A percentile compares a stretch with the other conserved stretches of the same genome.
These are phyloP conservation scores for Beauveria sp. DNA, from an alignment of 2,329 filamentous ascomycete genomes.

Conservation along the genomic window DNA sequence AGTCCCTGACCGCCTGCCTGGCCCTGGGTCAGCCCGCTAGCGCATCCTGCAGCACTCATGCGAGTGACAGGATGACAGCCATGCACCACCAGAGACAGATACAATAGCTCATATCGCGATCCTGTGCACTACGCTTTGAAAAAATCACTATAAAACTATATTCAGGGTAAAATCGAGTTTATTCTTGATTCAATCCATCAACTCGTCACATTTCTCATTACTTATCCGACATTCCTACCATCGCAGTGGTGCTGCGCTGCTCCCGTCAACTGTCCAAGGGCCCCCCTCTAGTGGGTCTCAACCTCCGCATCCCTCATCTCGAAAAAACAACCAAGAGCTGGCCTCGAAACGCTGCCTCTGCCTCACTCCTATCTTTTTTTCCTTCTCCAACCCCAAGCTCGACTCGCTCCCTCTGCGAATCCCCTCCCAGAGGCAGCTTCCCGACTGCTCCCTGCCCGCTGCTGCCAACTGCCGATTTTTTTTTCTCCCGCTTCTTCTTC, in stretches of 20 bases:
- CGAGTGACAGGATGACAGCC: constrained; percentile 4
- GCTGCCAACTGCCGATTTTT: neutral
- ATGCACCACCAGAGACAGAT: neutral
- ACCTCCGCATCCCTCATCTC: constrained; percentile 13
- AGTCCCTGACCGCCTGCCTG: no score
- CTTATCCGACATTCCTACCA: neutral
- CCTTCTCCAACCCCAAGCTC: constrained; percentile 9
- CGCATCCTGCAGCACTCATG: constrained; percentile 1
- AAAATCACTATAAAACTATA: neutral
- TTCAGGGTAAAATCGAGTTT: neutral
- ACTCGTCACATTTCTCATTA: neutral
- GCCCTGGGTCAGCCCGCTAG: constrained; percentile 2
- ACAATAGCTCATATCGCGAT: neutral
- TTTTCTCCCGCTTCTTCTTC: neutral
- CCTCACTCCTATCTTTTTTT: constrained; percentile 4
- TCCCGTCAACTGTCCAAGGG: neutral
- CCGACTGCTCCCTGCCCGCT: neutral
- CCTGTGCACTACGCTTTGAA: neutral
- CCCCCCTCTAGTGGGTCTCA: constrained; percentile 10
- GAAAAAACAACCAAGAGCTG: constrained; percentile 11
- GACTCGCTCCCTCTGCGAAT: constrained; percentile 6
- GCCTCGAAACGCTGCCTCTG: constrained; percentile 6
- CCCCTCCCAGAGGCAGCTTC: constrained; percentile 3
- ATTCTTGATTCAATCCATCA: neutral
- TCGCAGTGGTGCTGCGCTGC: neutral